phyloP scores from a whole-genome alignment of 2,329 filamentous ascomycete genomes.

The Zymoseptoria passerinii region DNA sequence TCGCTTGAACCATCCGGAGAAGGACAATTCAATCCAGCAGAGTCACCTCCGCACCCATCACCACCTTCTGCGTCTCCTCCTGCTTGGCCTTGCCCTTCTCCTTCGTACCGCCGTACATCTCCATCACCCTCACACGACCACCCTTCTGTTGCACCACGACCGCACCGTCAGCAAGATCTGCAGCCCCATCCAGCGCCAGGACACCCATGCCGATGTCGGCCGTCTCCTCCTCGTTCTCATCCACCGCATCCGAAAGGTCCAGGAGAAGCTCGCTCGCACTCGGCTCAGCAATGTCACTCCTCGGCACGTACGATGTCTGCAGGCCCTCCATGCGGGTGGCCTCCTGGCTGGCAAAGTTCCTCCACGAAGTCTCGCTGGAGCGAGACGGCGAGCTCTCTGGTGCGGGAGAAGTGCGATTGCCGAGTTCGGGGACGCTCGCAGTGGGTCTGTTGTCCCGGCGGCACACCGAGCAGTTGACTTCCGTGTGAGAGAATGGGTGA shows the following conservation, averaged over 20 bases:
- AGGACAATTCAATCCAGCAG: not conserved
- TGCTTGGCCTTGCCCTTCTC: not conserved
- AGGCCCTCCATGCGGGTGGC: constrained; percentile 1
- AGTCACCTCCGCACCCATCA: not conserved
- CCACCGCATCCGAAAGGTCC: not conserved
- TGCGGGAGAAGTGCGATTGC: not conserved
- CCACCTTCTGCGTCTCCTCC: not conserved
- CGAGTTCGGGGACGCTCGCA: not conserved
- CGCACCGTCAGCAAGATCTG: not conserved
- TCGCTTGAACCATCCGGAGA: not conserved
- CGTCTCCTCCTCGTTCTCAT: not conserved
- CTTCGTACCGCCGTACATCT: not conserved
- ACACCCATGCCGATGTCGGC: not conserved
- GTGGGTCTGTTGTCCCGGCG: not conserved
- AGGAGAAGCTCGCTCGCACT: not conserved
- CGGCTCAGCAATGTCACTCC: not conserved
- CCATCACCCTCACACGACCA: not conserved
- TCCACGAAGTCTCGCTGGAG: constrained; percentile 8
- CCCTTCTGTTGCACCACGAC: not conserved
- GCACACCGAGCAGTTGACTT: constrained; percentile 11
- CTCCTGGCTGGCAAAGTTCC: constrained; percentile 15
- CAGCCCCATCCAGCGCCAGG: not conserved
- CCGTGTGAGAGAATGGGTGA: constrained; percentile 39
- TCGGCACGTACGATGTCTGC: not conserved
- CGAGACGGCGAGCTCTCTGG: not conserved